Percentiles rank a stretch among this genome's conserved stretches.
These are phyloP conservation scores for Pyricularia sp. DNA, from an alignment of 2,329 filamentous ascomycete species.

Conservation along the genomic window DNA sequence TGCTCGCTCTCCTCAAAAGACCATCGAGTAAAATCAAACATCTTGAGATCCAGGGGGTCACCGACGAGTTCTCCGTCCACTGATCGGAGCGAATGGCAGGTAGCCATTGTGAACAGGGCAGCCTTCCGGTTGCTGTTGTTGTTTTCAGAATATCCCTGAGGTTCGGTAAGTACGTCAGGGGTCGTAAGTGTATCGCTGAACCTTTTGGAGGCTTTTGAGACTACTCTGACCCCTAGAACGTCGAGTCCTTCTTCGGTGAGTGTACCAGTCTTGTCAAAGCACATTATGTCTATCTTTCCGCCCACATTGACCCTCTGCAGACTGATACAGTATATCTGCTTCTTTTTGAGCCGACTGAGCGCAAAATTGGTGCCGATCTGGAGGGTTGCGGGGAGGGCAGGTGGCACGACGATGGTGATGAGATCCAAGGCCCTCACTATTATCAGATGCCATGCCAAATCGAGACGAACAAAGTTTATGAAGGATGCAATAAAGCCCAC, in stretches of 20 bases:
- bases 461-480: constrained; percentile 80
- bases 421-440: constrained; percentile 84
- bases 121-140: constrained; percentile 32
- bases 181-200: constrained; percentile 69
- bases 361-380: constrained; percentile 97
- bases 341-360: constrained; percentile 68
- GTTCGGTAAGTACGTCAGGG: constrained; percentile 21
- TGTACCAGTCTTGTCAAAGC: constrained; percentile 98
- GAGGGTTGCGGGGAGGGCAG: constrained; percentile 83
- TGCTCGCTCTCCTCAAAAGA: constrained; percentile 79
- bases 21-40: constrained; percentile 97
- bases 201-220: constrained; percentile 43
- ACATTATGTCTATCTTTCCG: constrained; percentile 89
- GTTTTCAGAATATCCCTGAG: constrained; percentile 13
- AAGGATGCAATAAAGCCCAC: constrained; percentile 85
- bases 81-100: constrained; percentile 79
- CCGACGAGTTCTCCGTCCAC: constrained; percentile 84
- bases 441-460: constrained; percentile 78
- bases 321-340: constrained; percentile 94
- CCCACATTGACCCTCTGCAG: constrained; percentile 94
- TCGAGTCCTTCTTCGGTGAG: constrained; percentile 93
- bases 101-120: constrained; percentile 88
- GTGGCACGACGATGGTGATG: constrained; percentile 95
- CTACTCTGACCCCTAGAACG: constrained; percentile 75
- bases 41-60: constrained; percentile 90